Base-by-base conservation (phyloP, 352 stramenopile genomes). In the Phytophthora hibernalis region DNA sequence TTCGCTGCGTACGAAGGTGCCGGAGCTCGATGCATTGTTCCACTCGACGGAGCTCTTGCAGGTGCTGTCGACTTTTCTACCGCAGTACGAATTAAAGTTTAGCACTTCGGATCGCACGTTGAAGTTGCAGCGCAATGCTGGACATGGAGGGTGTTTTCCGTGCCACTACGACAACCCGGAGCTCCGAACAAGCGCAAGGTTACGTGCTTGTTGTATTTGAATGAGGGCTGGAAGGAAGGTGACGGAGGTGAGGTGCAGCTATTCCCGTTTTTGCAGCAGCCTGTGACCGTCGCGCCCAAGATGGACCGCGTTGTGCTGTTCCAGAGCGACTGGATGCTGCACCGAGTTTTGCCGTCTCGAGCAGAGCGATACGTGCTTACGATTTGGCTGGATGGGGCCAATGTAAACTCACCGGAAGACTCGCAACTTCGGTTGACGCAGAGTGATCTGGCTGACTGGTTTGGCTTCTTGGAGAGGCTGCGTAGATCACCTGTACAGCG, bases 151-250 rank as follows among this genome's bases (percentile, higher is more conserved):
- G 16, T 93, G 85, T 61, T 95, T 95, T 53, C 87, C 87, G 26
- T 91, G 84, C 56, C 87, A 93, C 38, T 93, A 93, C 73, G 87
- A 95, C 69, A 95, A 95, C 87, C 87, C 9, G 83, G 85, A 31
- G 70, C 71, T 20, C 87, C 87, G 7, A 93, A 93, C 77, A 89
- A 87, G 54, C 79, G 87, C 45, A 89, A 88, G 53, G 65, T 95
- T 38, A 93, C 87, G 33, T 93, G 85, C 57, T 64, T 95, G 54
- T 59, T 95, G 20, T 95, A 95, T 61, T 61, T 95, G 26, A 95
- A 95, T 55, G 83, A 87, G 35, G 47, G 56, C 24, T 95, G 87
- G 87, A 73, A 80, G 20, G 22, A 79, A 30, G 80, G 73, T 18
- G 81, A 93, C 38, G 87, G 87, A 22, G 87, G 87, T 12, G 83